phyloP scores from a whole-genome alignment of 495 filamentous ascomycete genomes.

The Rhizodiscina lignyota region DNA sequence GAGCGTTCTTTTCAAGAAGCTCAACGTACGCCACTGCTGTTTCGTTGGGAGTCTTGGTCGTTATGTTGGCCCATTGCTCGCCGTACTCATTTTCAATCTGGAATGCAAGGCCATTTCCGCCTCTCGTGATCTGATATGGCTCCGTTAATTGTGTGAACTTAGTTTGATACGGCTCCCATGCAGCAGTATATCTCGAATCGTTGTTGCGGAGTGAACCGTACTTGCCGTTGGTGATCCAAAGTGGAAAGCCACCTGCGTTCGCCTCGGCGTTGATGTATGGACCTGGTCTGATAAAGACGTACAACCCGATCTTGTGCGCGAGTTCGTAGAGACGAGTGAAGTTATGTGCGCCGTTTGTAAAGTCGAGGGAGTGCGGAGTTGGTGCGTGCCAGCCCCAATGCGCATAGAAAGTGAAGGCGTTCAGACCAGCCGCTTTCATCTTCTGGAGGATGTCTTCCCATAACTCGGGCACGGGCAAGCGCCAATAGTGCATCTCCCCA shows the following conservation, averaged over 20 bases:
- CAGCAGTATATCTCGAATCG: constrained; percentile 37
- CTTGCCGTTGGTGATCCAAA: constrained; percentile 45
- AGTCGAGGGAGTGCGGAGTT: constrained; percentile 32
- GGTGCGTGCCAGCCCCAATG: constrained; percentile 39
- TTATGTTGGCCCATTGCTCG: constrained; percentile 32
- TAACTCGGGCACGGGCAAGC: constrained; percentile 39
- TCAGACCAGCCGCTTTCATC: constrained; percentile 39
- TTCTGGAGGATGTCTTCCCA: constrained; percentile 50
- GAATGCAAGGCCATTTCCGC: constrained; percentile 35
- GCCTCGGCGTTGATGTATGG: constrained; percentile 39
- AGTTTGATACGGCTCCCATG: constrained; percentile 34
- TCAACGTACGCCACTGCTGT: constrained; percentile 38
- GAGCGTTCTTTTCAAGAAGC: constrained; percentile 30
- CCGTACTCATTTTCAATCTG: constrained; percentile 50
- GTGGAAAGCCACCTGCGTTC: constrained; percentile 31
- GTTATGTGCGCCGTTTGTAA: constrained; percentile 35
- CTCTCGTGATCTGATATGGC: constrained; percentile 37
- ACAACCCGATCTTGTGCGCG: constrained; percentile 38
- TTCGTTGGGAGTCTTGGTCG: constrained; percentile 27
- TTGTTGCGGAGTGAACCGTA: constrained; percentile 41
- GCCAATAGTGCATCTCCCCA: constrained; percentile 41
- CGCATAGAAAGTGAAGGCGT: constrained; percentile 38
- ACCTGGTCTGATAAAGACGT: constrained; percentile 39
- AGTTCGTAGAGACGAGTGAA: constrained; percentile 36
- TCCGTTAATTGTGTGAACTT: constrained; percentile 32